Evolutionary conservation across 768 basidiomycete species (phyloP).

Genomic region (Rhodosporidiobolus sp.): DNA sequence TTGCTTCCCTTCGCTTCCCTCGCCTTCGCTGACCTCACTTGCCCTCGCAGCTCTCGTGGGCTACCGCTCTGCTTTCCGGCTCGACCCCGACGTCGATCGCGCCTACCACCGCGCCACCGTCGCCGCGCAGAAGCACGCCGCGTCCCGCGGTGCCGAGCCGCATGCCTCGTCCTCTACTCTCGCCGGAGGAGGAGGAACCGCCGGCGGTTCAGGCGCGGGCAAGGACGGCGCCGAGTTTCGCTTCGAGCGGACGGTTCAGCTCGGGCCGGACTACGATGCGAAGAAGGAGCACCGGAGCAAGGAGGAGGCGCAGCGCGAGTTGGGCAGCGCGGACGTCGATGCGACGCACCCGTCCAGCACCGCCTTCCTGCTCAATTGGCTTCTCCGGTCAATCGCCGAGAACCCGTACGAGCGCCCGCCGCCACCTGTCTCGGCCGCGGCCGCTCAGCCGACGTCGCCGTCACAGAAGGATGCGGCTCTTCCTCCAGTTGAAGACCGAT

Average conservation of each 20-base stretch:
- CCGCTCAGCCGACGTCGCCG: background rate
- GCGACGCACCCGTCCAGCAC: constrained; percentile 33
- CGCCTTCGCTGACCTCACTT: background rate
- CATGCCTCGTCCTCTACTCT: background rate
- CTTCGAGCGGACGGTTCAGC: constrained; percentile 41
- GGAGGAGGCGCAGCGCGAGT: constrained; percentile 35
- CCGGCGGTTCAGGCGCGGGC: background rate
- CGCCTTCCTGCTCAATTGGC: constrained; percentile 21
- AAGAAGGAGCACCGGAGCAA: constrained; percentile 30
- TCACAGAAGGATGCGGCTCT: background rate
- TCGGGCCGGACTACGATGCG: constrained; percentile 40
- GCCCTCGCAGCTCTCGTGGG: constrained; percentile 15
- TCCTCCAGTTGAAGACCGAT: background rate
- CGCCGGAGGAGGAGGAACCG: background rate
- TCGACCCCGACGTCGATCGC: constrained; percentile 42
- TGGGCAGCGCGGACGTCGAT: constrained; percentile 17
- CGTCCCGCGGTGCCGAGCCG: background rate
- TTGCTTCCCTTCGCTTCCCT: background rate
- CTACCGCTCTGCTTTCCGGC: constrained; percentile 38
- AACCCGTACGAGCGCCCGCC: constrained; percentile 37
- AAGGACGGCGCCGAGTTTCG: constrained; percentile 17
- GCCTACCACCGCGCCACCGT: constrained; percentile 33
- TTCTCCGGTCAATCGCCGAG: constrained; percentile 33
- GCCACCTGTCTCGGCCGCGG: background rate
- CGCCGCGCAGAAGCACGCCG: constrained; percentile 8